Evolutionary conservation across 2,329 filamentous ascomycete species (phyloP).

Genomic region (Mollisia scopiformis): DNA sequence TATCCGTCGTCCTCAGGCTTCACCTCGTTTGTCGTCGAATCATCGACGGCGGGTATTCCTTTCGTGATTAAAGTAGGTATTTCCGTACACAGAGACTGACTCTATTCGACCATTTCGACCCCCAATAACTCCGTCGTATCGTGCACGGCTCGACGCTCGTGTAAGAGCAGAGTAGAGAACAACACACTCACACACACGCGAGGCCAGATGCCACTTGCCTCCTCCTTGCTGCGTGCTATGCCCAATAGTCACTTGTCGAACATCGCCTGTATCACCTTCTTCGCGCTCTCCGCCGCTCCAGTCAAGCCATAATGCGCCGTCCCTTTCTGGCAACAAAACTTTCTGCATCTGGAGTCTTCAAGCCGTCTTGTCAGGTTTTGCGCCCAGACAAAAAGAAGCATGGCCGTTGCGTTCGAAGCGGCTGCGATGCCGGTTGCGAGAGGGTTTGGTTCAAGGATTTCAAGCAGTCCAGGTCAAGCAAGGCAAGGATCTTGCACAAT

Average conservation of each 20-base stretch:
- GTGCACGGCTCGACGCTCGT: background rate
- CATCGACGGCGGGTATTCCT: no score
- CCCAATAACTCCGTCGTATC: no score
- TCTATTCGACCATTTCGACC: no score
- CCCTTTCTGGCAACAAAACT: background rate
- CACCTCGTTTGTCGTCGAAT: no score
- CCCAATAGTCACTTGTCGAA: background rate
- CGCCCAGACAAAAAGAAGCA: background rate
- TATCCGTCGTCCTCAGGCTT: no score
- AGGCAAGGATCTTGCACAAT: no score
- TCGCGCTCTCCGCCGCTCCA: background rate
- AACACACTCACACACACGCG: no score
- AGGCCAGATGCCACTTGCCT: background rate
- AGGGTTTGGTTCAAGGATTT: background rate
- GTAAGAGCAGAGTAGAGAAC: no score
- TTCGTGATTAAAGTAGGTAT: no score
- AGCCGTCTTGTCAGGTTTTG: background rate
- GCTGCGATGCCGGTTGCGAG: background rate
- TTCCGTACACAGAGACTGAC: no score
- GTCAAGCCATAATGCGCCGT: conserved; percentile 2
- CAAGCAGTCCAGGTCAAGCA: no score
- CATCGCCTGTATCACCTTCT: background rate
- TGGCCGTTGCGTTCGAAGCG: background rate
- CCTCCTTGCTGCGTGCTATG: background rate
- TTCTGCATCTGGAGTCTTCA: background rate